These are phyloP conservation scores for Cryptosporidium sp. DNA, from an alignment of 169 alveolate genomes.

Conservation along the genomic window DNA sequence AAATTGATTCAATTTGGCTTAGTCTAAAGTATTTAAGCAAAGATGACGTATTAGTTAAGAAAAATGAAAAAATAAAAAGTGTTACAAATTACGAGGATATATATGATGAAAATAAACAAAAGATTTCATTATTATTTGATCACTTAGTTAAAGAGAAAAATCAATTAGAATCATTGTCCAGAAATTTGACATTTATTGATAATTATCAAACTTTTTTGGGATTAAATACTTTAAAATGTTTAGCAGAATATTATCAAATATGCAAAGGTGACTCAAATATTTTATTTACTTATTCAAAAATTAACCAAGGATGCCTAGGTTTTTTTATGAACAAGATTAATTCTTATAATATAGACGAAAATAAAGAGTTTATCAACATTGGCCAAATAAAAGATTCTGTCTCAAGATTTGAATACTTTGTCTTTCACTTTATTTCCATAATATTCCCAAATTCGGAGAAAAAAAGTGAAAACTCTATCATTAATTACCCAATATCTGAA, in stretches of 20 bases:
- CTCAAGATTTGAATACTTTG: neutral
- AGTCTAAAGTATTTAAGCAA: slow-evolving; percentile 18
- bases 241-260: slow-evolving; percentile 12
- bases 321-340: neutral
- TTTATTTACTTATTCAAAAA: neutral
- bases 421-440: neutral
- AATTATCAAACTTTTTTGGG: neutral
- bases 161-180: neutral
- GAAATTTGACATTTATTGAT: neutral
- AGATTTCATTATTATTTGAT: neutral
- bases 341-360: neutral
- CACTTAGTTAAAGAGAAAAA: neutral
- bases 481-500: neutral
- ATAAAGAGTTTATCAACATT: neutral
- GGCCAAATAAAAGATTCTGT: neutral
- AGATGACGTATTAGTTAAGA: slow-evolving; percentile 20
- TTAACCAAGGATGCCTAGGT: slow-evolving; percentile 11
- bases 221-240: slow-evolving; percentile 11
- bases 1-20: slow-evolving; percentile 24
- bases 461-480: neutral
- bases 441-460: slow-evolving; percentile 6
- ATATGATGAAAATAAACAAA: slow-evolving; percentile 18
- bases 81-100: slow-evolving; percentile 8
- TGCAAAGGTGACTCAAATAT: neutral
- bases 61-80: slow-evolving; percentile 13